Percentiles rank a stretch among this genome's conserved stretches.
phyloP scores from a whole-genome alignment of 2,329 filamentous ascomycete species.

The Xylaria sp. region DNA sequence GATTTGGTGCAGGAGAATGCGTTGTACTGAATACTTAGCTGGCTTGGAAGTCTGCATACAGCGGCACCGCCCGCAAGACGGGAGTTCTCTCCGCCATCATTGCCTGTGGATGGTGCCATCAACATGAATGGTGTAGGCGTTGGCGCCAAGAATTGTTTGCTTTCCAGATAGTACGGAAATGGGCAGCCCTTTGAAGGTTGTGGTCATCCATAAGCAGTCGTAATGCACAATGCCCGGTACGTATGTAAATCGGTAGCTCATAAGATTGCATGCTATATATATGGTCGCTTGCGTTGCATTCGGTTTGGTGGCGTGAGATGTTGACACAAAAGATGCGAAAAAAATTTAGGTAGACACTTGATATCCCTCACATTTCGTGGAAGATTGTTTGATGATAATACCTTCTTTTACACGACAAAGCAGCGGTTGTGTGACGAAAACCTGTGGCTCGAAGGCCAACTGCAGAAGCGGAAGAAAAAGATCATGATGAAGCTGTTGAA shows the following conservation, averaged over 20 bases:
- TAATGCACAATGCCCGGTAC: not conserved
- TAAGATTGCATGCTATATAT: conserved; percentile 22
- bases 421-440: not conserved
- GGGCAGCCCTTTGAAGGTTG: not conserved
- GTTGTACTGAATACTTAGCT: conserved; percentile 1
- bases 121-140: conserved; percentile 3
- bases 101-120: conserved; percentile 1
- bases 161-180: not conserved
- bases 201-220: not conserved
- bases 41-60: conserved; percentile 15
- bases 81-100: not conserved
- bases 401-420: not conserved
- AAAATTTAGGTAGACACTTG: not conserved
- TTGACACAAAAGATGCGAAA: conserved; percentile 25
- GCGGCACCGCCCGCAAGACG: not conserved
- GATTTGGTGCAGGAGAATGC: conserved; percentile 17
- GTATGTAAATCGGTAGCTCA: not conserved
- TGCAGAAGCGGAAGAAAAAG: not conserved
- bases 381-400: not conserved
- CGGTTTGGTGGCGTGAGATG: conserved; percentile 19
- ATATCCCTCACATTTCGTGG: not conserved
- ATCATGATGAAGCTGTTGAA: not conserved
- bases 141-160: conserved; percentile 1
- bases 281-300: conserved; percentile 5
- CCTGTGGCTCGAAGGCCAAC: not conserved